These are phyloP conservation scores for Cenchrus purpureus DNA, from an alignment of 176 grass and related monocot genomes.

Conservation along the genomic window DNA sequence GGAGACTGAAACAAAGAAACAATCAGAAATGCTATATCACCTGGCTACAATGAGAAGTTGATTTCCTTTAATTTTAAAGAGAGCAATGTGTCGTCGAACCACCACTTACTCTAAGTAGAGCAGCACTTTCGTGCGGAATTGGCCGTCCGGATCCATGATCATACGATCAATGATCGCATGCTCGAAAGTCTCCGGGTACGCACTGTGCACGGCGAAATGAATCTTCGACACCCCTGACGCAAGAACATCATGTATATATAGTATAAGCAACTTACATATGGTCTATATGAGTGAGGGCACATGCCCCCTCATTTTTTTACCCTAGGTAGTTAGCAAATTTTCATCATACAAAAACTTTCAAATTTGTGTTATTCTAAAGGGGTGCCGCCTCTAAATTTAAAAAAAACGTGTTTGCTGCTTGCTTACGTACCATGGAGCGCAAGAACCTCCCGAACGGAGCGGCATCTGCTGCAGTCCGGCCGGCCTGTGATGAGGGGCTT, in stretches of 20 bases:
- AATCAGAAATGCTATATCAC: background rate
- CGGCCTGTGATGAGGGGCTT: background rate
- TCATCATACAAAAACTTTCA: no score
- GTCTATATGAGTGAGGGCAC: no score
- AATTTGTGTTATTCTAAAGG: no score
- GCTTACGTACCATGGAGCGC: background rate
- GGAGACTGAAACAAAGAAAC: constrained; percentile 10
- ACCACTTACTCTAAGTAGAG: constrained; percentile 1
- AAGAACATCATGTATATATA: background rate
- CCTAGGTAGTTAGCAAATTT: no score
- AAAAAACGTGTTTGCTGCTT: background rate
- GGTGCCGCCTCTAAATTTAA: no score
- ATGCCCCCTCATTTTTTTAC: no score
- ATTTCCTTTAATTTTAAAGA: no score
- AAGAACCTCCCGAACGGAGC: background rate
- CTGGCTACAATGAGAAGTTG: background rate
- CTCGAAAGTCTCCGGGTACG: background rate
- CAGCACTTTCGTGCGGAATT: background rate
- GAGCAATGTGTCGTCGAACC: no score
- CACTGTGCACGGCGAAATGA: background rate
- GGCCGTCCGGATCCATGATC: background rate
- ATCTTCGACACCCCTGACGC: background rate
- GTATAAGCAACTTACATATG: no score
- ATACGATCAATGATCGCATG: background rate
- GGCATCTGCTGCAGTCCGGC: constrained; percentile 12